phyloP scores from a whole-genome alignment of 2,329 filamentous ascomycete genomes.

The Xylariaceae sp. region DNA sequence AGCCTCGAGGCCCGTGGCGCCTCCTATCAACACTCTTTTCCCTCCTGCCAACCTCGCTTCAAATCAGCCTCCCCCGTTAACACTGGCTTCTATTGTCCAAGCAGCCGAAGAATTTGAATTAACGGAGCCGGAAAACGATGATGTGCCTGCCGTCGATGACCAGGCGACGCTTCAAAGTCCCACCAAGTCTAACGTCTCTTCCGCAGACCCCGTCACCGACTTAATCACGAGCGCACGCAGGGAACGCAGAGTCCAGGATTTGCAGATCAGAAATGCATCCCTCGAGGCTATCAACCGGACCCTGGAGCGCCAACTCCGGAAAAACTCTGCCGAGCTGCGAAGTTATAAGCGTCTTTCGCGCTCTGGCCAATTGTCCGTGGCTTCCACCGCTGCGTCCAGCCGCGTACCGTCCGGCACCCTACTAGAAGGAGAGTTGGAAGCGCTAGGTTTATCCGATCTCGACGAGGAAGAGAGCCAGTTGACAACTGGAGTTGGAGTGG shows the following conservation, averaged over 20 bases:
- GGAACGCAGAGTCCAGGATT: conserved; percentile 89
- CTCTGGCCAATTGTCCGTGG: conserved; percentile 65
- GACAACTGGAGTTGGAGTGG: conserved; percentile 36
- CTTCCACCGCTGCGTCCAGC: conserved; percentile 41
- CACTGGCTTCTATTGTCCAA: conserved; percentile 52
- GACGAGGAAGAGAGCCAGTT: conserved; percentile 43
- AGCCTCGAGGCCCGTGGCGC: conserved; percentile 27
- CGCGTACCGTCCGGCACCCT: conserved; percentile 41
- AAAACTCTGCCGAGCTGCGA: conserved; percentile 82
- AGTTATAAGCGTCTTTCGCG: conserved; percentile 81
- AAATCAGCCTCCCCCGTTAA: conserved; percentile 37
- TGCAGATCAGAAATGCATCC: conserved; percentile 95
- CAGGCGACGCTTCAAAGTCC: conserved; percentile 47
- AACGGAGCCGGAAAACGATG: conserved; percentile 33
- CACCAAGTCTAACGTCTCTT: conserved; percentile 48
- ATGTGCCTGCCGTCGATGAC: conserved; percentile 23
- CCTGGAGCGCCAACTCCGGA: conserved; percentile 82
- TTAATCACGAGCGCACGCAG: conserved; percentile 81
- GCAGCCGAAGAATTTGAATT: conserved; percentile 50
- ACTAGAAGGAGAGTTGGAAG: conserved; percentile 39
- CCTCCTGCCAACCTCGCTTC: conserved; percentile 32
- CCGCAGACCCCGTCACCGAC: conserved; percentile 63
- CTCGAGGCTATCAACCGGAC: conserved; percentile 92
- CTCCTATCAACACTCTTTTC: conserved; percentile 27
- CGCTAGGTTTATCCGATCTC: conserved; percentile 45